A percentile compares a stretch with the other conserved stretches of the same genome.
Conservation (phyloP, 257 asterid genomes). For the Jacaranda mimosifolia region DNA sequence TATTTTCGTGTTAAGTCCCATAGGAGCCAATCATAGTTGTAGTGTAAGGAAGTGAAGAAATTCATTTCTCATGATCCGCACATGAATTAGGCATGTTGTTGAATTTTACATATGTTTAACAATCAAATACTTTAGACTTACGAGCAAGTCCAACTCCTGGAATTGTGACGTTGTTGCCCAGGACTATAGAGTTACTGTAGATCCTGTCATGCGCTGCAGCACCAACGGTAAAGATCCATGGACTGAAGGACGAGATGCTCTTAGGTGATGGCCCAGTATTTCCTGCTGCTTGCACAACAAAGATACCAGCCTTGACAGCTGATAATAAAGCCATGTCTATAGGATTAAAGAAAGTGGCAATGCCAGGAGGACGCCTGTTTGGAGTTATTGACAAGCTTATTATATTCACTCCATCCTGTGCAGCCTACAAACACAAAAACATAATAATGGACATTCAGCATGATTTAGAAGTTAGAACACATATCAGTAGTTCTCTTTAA, state of each 20-base stretch:
- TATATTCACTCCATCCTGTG: conserved; percentile 94
- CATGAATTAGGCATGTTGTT: not conserved
- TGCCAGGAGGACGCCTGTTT: conserved; percentile 97
- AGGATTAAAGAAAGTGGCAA: conserved; percentile 97
- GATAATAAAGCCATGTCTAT: conserved; percentile 97
- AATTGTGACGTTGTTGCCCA: conserved; percentile 86
- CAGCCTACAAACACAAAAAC: conserved; percentile 68
- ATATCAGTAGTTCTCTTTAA: no score
- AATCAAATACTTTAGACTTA: conserved; percentile 52
- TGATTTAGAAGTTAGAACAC: not conserved
- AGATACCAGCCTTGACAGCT: conserved; percentile 84
- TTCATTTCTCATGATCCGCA: no score
- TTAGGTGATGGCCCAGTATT: conserved; percentile 97
- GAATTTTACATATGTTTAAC: not conserved
- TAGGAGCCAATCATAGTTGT: not conserved
- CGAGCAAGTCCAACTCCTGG: conserved; percentile 98
- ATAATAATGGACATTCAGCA: not conserved
- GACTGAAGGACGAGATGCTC: conserved; percentile 92
- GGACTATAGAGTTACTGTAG: conserved; percentile 81
- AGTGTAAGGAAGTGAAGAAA: no score
- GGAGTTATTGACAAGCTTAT: conserved; percentile 97
- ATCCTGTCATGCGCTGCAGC: conserved; percentile 93
- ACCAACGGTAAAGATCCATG: conserved; percentile 97
- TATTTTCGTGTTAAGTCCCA: not conserved
- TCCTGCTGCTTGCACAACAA: conserved; percentile 98